Base-by-base conservation (phyloP, 1,139 yeast species). In the Sugiyamaella novakii region DNA sequence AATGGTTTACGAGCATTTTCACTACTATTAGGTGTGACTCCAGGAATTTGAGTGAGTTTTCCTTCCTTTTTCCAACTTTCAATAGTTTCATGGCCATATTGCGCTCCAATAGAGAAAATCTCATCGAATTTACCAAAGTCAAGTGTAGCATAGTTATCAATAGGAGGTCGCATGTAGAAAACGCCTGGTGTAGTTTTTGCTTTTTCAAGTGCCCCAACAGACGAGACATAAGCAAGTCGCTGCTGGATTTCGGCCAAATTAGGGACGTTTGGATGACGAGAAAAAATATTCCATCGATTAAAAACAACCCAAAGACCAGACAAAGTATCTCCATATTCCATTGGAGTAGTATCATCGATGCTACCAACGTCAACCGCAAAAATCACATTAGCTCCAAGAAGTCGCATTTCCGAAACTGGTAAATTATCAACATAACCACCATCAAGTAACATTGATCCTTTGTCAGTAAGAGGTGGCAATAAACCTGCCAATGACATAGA, bases 291-390 rank as follows among this genome's bases (percentile, higher is more conserved):
- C 84, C 94, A 82, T 50, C 95, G 75, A 67, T 92, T 92, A 53
- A 88, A 70, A 10, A 92, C 61, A 5, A 88, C 96, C 97, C 98
- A 89, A 44, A 85, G 73, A 1, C 98, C 98, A 51, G 94, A 86
- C 39, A 92, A 72, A 0, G 97, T 84, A 64, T 92, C 98, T 3
- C 98, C 98, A 65, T 89, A 92, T 43, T 77, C 74, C 92, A 87
- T 83, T 2, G 95, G 95, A 0, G 95, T 84, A 44, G 92, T 77
- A 59, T 91, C 98, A 65, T 92, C 98, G 8, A 84, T 85, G 2
- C 96, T 86, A 0, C 98, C 98, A 37, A 92, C 98, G 67, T 92
- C 98, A n/a, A 91, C 94, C 0, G 98, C 98, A 63, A 92, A 81
- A 24, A 92, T 83, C 40, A 85, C 79, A 50, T 83, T 83, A 3